These are phyloP conservation scores for Candida neerlandica DNA, from an alignment of 1,139 yeast genomes.

Conservation along the genomic window DNA sequence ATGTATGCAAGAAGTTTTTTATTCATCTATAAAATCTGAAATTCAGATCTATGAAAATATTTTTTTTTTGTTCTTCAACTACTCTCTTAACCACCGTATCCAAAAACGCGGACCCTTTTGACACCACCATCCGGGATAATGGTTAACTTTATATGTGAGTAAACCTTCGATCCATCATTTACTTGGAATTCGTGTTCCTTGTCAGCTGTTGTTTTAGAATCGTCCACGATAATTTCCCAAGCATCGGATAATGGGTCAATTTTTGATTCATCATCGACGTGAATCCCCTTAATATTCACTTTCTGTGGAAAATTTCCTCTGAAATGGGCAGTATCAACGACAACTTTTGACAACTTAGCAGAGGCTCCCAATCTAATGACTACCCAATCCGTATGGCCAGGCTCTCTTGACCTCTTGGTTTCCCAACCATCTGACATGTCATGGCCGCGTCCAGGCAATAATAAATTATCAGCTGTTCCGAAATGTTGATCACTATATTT, in stretches of 20 bases:
- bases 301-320: conserved; percentile 92
- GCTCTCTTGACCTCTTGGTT: conserved; percentile 82
- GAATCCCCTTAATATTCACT: conserved; percentile 61
- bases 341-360: conserved; percentile 56
- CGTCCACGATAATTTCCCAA: conserved; percentile 71
- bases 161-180: conserved; percentile 20
- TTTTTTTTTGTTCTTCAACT: neutral
- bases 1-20: conserved; percentile 10
- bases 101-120: conserved; percentile 83
- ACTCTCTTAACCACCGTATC: conserved; percentile 29
- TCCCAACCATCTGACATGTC: conserved; percentile 99
- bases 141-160: conserved; percentile 73
- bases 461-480: conserved; percentile 83
- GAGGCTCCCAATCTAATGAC: conserved; percentile 73
- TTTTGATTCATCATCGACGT: conserved; percentile 36
- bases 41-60: neutral
- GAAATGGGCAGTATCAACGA: conserved; percentile 90
- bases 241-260: conserved; percentile 30
- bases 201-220: conserved; percentile 77
- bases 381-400: conserved; percentile 91
- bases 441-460: conserved; percentile 90
- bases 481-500: conserved; percentile 88
- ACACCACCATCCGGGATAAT: conserved; percentile 97
- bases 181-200: conserved; percentile 64
- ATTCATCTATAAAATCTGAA: conserved; percentile 11